Evolutionary conservation across 805 yeast species (phyloP).

Genomic region (Candida arabinofermentans): DNA sequence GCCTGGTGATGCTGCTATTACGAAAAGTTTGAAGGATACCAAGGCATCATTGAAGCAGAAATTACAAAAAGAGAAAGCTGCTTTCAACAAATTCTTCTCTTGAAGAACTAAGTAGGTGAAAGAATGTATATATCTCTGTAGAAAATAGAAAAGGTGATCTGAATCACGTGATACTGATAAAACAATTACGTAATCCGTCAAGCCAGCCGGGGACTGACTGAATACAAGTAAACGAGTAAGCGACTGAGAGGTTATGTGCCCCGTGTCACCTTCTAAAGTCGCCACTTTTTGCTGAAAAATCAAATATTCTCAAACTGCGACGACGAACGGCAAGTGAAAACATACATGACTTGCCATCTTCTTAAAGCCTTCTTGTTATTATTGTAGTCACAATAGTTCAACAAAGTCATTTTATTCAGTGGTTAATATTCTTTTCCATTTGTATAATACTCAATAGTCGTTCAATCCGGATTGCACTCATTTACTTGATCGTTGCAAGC

Average conservation of each 20-base stretch:
- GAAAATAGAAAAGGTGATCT: no score
- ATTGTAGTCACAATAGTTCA: constrained; percentile 1
- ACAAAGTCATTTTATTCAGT: constrained; percentile 10
- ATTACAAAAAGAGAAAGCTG: constrained; percentile 66
- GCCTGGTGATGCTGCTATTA: constrained; percentile 71
- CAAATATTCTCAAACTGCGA: background rate
- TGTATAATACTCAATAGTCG: constrained; percentile 7
- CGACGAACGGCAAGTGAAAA: background rate
- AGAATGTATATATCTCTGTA: no score
- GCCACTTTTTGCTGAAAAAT: constrained; percentile 15
- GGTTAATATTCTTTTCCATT: constrained; percentile 12
- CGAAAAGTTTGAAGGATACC: constrained; percentile 59
- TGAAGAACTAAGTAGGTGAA: constrained; percentile 3
- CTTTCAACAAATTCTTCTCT: constrained; percentile 65
- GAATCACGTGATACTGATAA: no score
- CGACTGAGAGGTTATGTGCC: constrained; percentile 2
- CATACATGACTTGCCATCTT: background rate
- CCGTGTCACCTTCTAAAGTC: constrained; percentile 5
- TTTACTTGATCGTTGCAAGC: constrained; percentile 30
- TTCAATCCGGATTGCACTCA: constrained; percentile 24
- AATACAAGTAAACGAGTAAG: no score
- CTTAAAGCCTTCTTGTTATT: background rate
- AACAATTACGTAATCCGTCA: no score
- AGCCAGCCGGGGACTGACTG: no score
- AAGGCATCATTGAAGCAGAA: constrained; percentile 48